Evolutionary conservation across 2,329 filamentous ascomycete species (phyloP).

Genomic region (Neonectria faginata): DNA sequence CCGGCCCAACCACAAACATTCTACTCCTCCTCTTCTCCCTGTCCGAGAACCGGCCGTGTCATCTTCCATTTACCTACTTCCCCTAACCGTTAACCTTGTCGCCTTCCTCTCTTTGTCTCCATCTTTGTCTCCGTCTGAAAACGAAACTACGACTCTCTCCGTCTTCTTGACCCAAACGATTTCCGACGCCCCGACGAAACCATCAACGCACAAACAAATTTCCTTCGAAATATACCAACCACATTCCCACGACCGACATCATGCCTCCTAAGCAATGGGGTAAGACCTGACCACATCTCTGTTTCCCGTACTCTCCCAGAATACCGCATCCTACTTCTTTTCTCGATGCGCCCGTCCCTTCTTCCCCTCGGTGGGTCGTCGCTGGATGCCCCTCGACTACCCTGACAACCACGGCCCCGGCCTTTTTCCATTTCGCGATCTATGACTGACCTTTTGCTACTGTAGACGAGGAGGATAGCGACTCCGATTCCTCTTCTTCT

Average conservation of each 20-base stretch:
- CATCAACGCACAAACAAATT: slow-evolving; percentile 15
- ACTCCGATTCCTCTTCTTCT: slow-evolving; percentile 49
- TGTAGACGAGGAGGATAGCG: slow-evolving; percentile 56
- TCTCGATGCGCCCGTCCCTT: not conserved
- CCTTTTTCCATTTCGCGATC: not conserved
- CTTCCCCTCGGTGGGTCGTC: not conserved
- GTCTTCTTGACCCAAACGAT: not conserved
- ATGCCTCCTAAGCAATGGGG: slow-evolving; percentile 60
- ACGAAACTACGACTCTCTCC: not conserved
- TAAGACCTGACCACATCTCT: slow-evolving; percentile 43
- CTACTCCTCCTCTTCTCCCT: slow-evolving; percentile 2
- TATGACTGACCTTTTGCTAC: slow-evolving; percentile 28
- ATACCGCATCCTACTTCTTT: not conserved
- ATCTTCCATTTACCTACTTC: not conserved
- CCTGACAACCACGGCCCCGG: slow-evolving; percentile 34
- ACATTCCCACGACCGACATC: slow-evolving; percentile 46
- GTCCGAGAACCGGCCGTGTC: not conserved
- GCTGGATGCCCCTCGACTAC: slow-evolving; percentile 9
- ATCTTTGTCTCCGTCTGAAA: not conserved
- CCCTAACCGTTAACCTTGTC: slow-evolving; percentile 1
- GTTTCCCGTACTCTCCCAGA: slow-evolving; percentile 3
- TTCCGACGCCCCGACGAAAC: slow-evolving; percentile 22
- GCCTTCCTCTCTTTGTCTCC: not conserved
- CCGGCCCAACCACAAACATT: slow-evolving; percentile 18
- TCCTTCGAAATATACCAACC: slow-evolving; percentile 29